Base-by-base conservation (phyloP, 805 yeast genomes). In the Candida incommunis region DNA sequence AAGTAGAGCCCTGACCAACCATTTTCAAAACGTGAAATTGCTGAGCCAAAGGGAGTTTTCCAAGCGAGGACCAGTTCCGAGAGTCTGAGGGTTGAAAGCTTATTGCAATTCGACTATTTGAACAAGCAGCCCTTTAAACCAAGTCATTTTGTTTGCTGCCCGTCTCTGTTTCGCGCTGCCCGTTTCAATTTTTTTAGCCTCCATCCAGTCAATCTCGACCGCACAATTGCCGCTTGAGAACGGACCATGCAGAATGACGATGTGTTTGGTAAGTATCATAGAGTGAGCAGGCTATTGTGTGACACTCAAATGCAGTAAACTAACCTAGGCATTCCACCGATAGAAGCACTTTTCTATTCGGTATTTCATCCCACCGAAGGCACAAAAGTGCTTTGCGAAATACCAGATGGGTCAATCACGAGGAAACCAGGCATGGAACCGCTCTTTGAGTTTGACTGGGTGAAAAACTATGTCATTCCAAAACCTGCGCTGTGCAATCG, bases 341-440 rank as follows among this genome's bases (percentile, higher is more conserved):
- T 92, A 16, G 70, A 76, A 46, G 92, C 96, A 1, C 69, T 87
- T 41, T 88, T 92, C 60, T 92, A 85, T 61, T 78, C 96, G 0
- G 85, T 84, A 0, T 92, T 92, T 63, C 96, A 92, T 55, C 96
- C 96, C 0, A 83, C 92, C 0, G 95, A 87, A 56, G 98, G 98
- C 1, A 81, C 97, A 0, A 86, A 87, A 62, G 88, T 90, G 3
- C 73, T 83, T 3, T 83, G 82, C 55, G 96, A 92, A 59, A 94
- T 86, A 0, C 98, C 98, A 2, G 76, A 78, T 34, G 84, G 86
- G 3, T 69, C 82, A 3, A 74, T 59, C 46, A 52, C 41, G 52
- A 57, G 22, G 53, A 47, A 16, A 47, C 45, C n/a, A 44, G 49
- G 40, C 52, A 43, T 47, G 43, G 53, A 23, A 41, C 70, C 70